Conservation (phyloP, 768 basidiomycete species). For the Punctularia strigosozonata region DNA sequence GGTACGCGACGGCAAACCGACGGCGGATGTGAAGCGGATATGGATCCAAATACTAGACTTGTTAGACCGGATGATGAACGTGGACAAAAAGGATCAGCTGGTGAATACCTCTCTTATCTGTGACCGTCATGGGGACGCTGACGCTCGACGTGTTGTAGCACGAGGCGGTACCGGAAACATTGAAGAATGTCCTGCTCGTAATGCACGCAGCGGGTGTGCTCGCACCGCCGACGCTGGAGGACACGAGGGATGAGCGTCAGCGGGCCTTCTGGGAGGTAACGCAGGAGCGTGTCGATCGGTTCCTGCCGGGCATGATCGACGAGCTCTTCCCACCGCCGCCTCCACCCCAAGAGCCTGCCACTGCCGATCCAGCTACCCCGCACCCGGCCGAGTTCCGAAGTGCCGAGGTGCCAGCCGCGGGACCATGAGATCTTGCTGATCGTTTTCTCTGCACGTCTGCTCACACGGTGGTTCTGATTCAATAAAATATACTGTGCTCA, state of each 20-base stretch:
- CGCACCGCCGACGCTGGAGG: slow-evolving; percentile 43
- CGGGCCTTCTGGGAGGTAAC: slow-evolving; percentile 77
- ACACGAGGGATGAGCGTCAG: slow-evolving; percentile 33
- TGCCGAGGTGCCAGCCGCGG: no score
- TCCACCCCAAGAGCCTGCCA: no score
- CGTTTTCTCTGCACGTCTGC: no score
- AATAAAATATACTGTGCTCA: no score
- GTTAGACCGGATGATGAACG: slow-evolving; percentile 80
- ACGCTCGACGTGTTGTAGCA: slow-evolving; percentile 37
- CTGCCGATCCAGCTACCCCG: no score
- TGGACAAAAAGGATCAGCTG: slow-evolving; percentile 76
- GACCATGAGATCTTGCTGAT: no score
- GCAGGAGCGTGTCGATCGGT: slow-evolving; percentile 77
- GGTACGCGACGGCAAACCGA: slow-evolving; percentile 49
- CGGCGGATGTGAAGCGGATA: slow-evolving; percentile 55
- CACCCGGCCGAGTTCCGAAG: no score
- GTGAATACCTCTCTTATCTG: slow-evolving; percentile 32
- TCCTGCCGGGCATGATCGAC: slow-evolving; percentile 81
- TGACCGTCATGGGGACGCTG: slow-evolving; percentile 1
- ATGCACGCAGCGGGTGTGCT: slow-evolving; percentile 88
- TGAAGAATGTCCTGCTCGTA: slow-evolving; percentile 93
- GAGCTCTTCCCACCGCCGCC: slow-evolving; percentile 46
- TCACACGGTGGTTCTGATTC: no score
- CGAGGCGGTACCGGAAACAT: slow-evolving; percentile 90
- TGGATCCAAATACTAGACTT: slow-evolving; percentile 89